These are phyloP conservation scores for Colletotrichum horii DNA, from an alignment of 2,329 filamentous ascomycete genomes.

Conservation along the genomic window DNA sequence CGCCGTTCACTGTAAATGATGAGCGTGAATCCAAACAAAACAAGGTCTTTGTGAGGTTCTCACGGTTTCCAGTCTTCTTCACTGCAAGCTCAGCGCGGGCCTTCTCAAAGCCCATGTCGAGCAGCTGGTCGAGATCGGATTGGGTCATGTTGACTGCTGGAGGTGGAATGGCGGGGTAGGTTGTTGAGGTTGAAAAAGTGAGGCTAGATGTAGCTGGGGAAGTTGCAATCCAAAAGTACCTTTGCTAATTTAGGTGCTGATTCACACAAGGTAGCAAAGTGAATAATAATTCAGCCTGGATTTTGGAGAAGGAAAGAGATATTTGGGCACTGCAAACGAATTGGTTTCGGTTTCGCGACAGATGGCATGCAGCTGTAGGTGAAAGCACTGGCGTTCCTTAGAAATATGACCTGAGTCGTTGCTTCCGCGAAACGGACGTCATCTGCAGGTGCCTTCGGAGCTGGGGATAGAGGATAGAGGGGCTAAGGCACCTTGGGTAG, in stretches of 20 bases:
- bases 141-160: slow-evolving; percentile 53
- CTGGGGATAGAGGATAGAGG: not conserved
- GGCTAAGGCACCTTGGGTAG: not conserved
- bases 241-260: not conserved
- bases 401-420: slow-evolving; percentile 8
- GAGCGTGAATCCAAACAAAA: not conserved
- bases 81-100: slow-evolving; percentile 83
- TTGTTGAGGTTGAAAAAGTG: slow-evolving; percentile 11
- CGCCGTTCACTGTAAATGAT: slow-evolving; percentile 72
- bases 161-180: slow-evolving; percentile 11
- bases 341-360: slow-evolving; percentile 6
- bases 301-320: not conserved
- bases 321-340: not conserved
- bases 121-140: slow-evolving; percentile 64
- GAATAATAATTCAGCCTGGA: not conserved
- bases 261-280: not conserved
- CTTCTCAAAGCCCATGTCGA: slow-evolving; percentile 83
- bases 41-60: slow-evolving; percentile 37
- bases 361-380: not conserved
- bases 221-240: not conserved
- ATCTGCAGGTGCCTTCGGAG: slow-evolving; percentile 18
- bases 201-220: slow-evolving; percentile 22
- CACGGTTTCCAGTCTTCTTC: slow-evolving; percentile 81
- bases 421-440: slow-evolving; percentile 11
- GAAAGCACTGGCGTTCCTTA: not conserved